Conservation (phyloP, 768 basidiomycete genomes). For the Mycena leptocephala region DNA sequence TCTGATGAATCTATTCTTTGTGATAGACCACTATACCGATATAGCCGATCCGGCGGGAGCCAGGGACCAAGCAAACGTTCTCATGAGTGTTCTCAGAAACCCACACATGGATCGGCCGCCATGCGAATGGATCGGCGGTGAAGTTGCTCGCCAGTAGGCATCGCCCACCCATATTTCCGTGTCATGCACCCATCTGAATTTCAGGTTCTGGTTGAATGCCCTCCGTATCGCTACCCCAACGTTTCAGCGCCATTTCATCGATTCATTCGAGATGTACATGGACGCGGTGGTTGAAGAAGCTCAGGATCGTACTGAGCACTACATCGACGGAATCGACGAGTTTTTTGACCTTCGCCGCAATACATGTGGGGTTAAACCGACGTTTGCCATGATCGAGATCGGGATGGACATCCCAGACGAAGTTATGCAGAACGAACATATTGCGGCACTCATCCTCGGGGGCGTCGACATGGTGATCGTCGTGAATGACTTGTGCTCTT, state of each 20-base stretch:
- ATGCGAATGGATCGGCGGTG: conserved; percentile 47
- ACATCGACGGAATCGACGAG: conserved; percentile 43
- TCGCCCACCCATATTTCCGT: not conserved
- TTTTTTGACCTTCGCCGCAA: conserved; percentile 52
- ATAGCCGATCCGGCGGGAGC: conserved; percentile 38
- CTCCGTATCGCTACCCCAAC: conserved; percentile 30
- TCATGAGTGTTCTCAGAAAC: conserved; percentile 47
- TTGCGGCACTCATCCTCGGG: not conserved
- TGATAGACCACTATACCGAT: conserved; percentile 52
- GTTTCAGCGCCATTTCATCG: conserved; percentile 49
- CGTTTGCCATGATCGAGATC: conserved; percentile 34
- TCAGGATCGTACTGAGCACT: conserved; percentile 38
- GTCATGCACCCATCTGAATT: not conserved
- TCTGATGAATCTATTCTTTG: conserved; percentile 49
- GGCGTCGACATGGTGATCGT: not conserved
- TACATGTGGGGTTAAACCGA: conserved; percentile 49
- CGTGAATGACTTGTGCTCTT: conserved; percentile 12
- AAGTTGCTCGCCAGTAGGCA: conserved; percentile 42
- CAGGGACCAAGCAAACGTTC: conserved; percentile 37
- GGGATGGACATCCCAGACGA: conserved; percentile 4
- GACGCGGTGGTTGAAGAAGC: conserved; percentile 52
- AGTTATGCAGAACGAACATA: conserved; percentile 12
- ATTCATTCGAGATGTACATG: conserved; percentile 46
- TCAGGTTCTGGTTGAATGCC: conserved; percentile 45
- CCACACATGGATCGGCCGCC: conserved; percentile 46